Conservation (phyloP, 2,329 filamentous ascomycete species). For the Alternaria sp. region DNA sequence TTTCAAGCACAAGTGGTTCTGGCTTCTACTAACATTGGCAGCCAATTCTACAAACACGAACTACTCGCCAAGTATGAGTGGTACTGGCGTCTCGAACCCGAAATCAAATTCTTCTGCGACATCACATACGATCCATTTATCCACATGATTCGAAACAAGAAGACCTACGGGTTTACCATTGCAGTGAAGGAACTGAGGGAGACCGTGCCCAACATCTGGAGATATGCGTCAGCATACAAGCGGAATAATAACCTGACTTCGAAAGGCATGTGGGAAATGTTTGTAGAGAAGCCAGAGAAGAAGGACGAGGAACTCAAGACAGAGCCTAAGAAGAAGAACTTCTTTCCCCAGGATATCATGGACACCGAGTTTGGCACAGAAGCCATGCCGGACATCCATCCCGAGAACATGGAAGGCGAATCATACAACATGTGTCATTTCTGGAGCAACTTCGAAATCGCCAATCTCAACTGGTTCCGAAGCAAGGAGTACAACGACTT, state of each 20-base stretch:
- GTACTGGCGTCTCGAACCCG: conserved; percentile 99
- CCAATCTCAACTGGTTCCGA: conserved; percentile 91
- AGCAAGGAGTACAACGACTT: conserved; percentile 98
- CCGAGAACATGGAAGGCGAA: conserved; percentile 95
- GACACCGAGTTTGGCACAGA: conserved; percentile 76
- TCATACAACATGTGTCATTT: conserved; percentile 99
- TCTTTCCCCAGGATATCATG: conserved; percentile 83
- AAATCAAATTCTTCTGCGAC: conserved; percentile 99
- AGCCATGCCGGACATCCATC: conserved; percentile 80
- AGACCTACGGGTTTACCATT: conserved; percentile 98
- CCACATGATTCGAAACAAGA: conserved; percentile 92
- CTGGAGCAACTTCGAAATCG: conserved; percentile 99
- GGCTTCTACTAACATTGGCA: conserved; percentile 42
- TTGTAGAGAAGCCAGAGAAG: conserved; percentile 78
- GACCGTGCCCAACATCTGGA: conserved; percentile 98
- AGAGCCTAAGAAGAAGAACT: conserved; percentile 70
- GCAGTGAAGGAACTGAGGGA: conserved; percentile 97
- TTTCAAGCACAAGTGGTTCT: not conserved
- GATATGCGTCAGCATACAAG: conserved; percentile 98
- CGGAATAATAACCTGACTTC: conserved; percentile 88
- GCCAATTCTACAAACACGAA: conserved; percentile 97
- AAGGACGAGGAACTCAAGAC: conserved; percentile 66
- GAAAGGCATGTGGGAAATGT: conserved; percentile 98
- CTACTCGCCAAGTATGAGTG: conserved; percentile 96
- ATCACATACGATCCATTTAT: conserved; percentile 99